Evolutionary conservation across 345 rosid genomes (phyloP), one percentile per base, ranked within the genome.

Genomic region (Moricandia arvensis): DNA sequence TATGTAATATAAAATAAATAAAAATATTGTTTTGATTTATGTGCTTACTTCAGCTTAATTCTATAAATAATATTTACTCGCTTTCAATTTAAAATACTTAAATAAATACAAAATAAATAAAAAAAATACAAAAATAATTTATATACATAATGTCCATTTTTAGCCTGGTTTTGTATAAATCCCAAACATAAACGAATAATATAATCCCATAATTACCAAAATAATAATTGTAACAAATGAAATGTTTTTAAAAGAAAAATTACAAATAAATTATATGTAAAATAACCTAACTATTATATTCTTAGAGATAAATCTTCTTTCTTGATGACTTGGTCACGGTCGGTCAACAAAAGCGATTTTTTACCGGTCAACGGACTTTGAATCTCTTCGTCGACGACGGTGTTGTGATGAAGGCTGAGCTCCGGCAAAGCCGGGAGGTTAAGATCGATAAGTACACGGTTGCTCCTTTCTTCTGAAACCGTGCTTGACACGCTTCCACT

Each of bases 391-490:
- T 85, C 90, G 59, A 21, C 69, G 73, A 59, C 31, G 8, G 69
- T 16, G 12, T 62, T 33, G 65, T 38, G 66, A 59, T 16, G n/a
- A 43, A 6, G 75, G 17, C 82, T 63, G 37, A 81, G 82, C 13
- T 94, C 97, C 1, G 93, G 93, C 74, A 83, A 57, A 13, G 98
- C 93, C 4, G 98, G 97, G 59, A 91, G 26, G 82, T 94, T 94
- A 24, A 94, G 83, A 85, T 94, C 98, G 51, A 83, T 80, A 37
- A 93, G 85, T 17, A 78, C 93, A n/a, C 88, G 88, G 51, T 85
- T 87, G 72, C 84, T 83, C 15, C 80, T 78, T 69, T 83, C 85
- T 64, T 82, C 86, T 3, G 87, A 86, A 16, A 81, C 78, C 58
- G 87, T 81, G 16, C 82, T 80, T 9, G 76, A 83, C 38, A 79